These are phyloP conservation scores for Fusarium sororula DNA, from an alignment of 2,329 filamentous ascomycete genomes.

Conservation along the genomic window DNA sequence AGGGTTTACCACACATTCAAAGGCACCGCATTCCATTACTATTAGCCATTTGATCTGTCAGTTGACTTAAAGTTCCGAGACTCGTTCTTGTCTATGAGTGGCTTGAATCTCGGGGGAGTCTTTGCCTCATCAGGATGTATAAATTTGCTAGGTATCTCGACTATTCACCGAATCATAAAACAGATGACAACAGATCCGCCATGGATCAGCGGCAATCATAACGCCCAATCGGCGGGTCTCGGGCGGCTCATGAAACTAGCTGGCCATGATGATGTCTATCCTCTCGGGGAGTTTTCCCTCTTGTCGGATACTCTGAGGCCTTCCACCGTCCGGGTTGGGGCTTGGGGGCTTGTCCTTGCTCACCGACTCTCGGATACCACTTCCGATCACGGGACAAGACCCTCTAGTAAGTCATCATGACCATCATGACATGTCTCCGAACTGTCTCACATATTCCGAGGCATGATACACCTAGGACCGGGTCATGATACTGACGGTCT, in stretches of 20 bases:
- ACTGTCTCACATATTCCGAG: not conserved
- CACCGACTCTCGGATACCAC: not conserved
- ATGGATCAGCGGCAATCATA: conserved; percentile 1
- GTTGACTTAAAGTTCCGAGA: not conserved
- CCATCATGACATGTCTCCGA: not conserved
- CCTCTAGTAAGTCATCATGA: not conserved
- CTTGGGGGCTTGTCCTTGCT: not conserved
- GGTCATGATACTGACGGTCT: not conserved
- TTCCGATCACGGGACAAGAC: not conserved
- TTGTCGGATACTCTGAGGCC: not conserved
- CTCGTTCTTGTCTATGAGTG: conserved; percentile 27
- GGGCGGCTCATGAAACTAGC: conserved; percentile 21
- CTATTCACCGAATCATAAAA: conserved; percentile 29
- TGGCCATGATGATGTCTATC: not conserved
- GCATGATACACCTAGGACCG: not conserved
- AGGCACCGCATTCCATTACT: too few relatives aligned
- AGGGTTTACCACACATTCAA: not conserved
- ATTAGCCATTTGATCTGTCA: not conserved
- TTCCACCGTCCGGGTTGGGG: not conserved
- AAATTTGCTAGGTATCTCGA: conserved; percentile 10
- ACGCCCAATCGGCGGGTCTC: conserved; percentile 21
- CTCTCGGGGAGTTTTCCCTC: not conserved
- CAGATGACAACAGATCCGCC: not conserved
- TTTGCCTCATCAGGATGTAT: conserved; percentile 27
- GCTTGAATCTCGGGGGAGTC: conserved; percentile 9